Evolutionary conservation across 1,284 basidiomycete genomes (phyloP).

Genomic region (Schizophyllum commune): DNA sequence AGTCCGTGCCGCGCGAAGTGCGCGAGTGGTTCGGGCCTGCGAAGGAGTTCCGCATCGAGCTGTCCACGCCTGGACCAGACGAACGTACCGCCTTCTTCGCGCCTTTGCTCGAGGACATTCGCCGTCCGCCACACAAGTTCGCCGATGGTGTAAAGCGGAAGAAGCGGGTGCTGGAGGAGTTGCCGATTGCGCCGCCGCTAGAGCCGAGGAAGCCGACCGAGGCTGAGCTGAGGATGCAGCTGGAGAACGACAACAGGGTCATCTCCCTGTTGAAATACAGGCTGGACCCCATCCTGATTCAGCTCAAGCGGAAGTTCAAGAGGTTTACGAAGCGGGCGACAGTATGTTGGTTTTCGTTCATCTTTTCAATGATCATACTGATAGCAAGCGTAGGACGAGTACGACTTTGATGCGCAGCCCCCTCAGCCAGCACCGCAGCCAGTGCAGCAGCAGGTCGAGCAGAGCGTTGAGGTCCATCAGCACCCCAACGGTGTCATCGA

Average conservation of each 20-base stretch:
- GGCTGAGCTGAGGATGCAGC: constrained; percentile 78
- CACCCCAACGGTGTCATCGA: constrained; percentile 38
- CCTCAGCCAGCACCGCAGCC: constrained; percentile 11
- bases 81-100: constrained; percentile 79
- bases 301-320: constrained; percentile 92
- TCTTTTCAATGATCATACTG: neutral
- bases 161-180: constrained; percentile 78
- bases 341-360: constrained; percentile 37
- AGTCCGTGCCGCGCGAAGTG: constrained; percentile 76
- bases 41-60: constrained; percentile 67
- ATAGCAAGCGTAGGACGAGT: constrained; percentile 53
- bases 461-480: constrained; percentile 32
- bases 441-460: constrained; percentile 23
- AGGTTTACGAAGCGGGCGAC: constrained; percentile 80
- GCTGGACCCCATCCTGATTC: constrained; percentile 79
- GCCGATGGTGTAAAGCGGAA: constrained; percentile 84
- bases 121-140: constrained; percentile 80
- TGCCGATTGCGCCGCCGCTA: constrained; percentile 86
- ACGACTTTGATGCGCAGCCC: constrained; percentile 44
- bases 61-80: constrained; percentile 41
- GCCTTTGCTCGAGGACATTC: constrained; percentile 60
- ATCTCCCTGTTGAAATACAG: constrained; percentile 84
- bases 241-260: constrained; percentile 73
- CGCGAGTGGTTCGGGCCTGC: constrained; percentile 86
- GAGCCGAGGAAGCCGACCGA: constrained; percentile 80